Base-by-base conservation (phyloP, 2,329 filamentous ascomycete genomes). In the Fusarium burgessii region DNA sequence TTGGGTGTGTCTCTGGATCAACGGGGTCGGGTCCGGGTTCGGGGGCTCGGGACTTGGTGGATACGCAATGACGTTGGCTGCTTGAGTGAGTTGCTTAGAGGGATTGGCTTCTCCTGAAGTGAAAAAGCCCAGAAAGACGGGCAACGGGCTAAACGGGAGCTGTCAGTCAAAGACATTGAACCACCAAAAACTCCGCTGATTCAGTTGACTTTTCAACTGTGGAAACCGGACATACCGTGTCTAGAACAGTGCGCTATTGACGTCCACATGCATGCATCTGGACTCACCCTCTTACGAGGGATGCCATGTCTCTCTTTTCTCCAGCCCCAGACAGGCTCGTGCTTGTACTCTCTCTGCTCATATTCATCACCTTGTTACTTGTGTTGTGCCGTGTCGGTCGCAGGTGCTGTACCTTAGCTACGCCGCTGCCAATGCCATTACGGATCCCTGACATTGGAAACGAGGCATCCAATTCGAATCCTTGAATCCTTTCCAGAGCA, bases 1-100 rank as follows among this genome's bases (percentile, higher is more conserved):
- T 72, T 70, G 51, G 64, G 49, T 62, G 38, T 55, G 40, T 74
- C 62, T 71, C 67, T 77, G 74, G 71, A 74, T 76, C 71, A 74
- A 74, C 61, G 62, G 72, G 62, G 64, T 58, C 66, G 67, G 72
- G 76, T 64, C 70, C 66, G 66, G 74, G 60, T 74, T 77, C 76
- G 75, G 73, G 74, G 76, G 59, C 70, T 77, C 76, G 74, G 76
- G 71, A 72, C 63, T 49, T 46, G 57, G 76, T 77, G 76, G 76
- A 63, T 71, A 74, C 68, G 66, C 64, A 71, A 78, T 78, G 76
- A 78, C 76, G 76, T 76, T 74, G 70, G 60, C 58, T 70, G 60
- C 52, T 55, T 55, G 40, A 20, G 20, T 49, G 55, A 63, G 51
- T 59, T 49, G 29, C 62, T 63, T 15, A 46, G 58, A 57, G 56